Evolutionary conservation across 257 asterid genomes (phyloP).

Genomic region (Catharanthus roseus): DNA sequence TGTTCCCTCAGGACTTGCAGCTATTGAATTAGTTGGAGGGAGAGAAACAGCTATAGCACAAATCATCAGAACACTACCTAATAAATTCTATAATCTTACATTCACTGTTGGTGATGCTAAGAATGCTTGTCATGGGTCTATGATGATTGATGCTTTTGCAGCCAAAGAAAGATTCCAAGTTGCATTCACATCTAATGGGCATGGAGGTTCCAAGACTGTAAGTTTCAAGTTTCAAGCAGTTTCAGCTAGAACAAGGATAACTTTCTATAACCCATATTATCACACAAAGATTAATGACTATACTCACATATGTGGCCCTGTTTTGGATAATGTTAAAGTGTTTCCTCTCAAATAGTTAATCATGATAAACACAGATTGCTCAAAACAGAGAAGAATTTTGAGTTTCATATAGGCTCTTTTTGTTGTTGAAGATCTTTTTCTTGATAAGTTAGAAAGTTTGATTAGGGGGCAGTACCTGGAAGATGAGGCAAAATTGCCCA

Average conservation of each 20-base stretch:
- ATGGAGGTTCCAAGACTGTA: slow-evolving; percentile 46
- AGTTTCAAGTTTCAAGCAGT: slow-evolving; percentile 46
- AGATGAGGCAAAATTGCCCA: neutral
- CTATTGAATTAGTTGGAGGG: slow-evolving; percentile 68
- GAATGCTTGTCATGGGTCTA: slow-evolving; percentile 59
- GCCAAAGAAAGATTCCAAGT: slow-evolving; percentile 33
- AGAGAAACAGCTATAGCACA: slow-evolving; percentile 75
- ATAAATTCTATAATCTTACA: slow-evolving; percentile 47
- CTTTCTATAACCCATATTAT: slow-evolving; percentile 54
- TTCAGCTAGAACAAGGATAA: slow-evolving; percentile 39
- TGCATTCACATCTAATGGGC: slow-evolving; percentile 41
- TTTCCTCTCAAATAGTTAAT: slow-evolving; percentile 26
- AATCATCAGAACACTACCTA: slow-evolving; percentile 33
- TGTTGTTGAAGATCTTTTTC: too few species aligned
- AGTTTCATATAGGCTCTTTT: neutral
- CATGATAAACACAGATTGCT: neutral
- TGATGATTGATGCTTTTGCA: slow-evolving; percentile 61
- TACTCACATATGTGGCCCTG: slow-evolving; percentile 63
- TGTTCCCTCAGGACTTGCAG: slow-evolving; percentile 58
- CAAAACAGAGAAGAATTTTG: neutral
- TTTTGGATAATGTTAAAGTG: slow-evolving; percentile 67
- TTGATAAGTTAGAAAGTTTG: neutral
- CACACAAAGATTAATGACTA: slow-evolving; percentile 52
- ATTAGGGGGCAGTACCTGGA: neutral
- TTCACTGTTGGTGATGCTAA: slow-evolving; percentile 64